Base-by-base conservation (phyloP, 2,329 filamentous ascomycete species). In the Talaromyces sp. region DNA sequence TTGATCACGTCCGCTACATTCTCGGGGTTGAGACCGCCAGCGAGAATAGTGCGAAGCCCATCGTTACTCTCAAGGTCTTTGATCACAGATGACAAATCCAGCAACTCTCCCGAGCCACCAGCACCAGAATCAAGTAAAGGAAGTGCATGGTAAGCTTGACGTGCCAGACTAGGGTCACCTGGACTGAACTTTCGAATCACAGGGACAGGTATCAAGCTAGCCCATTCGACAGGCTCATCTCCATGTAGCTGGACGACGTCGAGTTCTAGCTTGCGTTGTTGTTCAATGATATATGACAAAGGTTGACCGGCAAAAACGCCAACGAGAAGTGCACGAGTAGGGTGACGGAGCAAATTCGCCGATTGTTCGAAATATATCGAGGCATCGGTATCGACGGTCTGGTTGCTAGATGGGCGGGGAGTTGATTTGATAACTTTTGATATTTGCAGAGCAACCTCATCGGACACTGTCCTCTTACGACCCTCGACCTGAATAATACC, bases 301-400 rank as follows among this genome's bases (percentile, higher is more conserved):
- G 94, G 88, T 74, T 98, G 94, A 76, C 97, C 91, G 72, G 91
- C 90, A 81, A 99, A 99, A 1, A 99, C 94, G 65, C 95, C 95
- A 5, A 97, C 95, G 0, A 99, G 84, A 2, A 95, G 84, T 0
- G 94, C 89, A 10, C 91, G 86, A 74, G 75, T 82, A 74, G 75
- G 84, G 77, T 83, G 78, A 7, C 79, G 78, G 25, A 88, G 73
- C 10, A 81, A 74, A 34, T 75, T 73, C 13, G 81, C 74, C 1
- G 82, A 81, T 70, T 88, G 81, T 11, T 85, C 85, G 75, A 96
- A 98, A 78, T 89, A 97, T 74, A 93, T 91, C 66, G 75, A 67
- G 10, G 72, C 69, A n/a, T 73, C 65, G 54, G 69, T 69, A 38
- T 68, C 66, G 4, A 68, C 66, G 36, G 38, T 53, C 22, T 67